Evolutionary conservation across 2,329 filamentous ascomycete genomes (phyloP), one percentile per base, ranked within the genome.

Genomic region (Apiospora rasikravindrae): DNA sequence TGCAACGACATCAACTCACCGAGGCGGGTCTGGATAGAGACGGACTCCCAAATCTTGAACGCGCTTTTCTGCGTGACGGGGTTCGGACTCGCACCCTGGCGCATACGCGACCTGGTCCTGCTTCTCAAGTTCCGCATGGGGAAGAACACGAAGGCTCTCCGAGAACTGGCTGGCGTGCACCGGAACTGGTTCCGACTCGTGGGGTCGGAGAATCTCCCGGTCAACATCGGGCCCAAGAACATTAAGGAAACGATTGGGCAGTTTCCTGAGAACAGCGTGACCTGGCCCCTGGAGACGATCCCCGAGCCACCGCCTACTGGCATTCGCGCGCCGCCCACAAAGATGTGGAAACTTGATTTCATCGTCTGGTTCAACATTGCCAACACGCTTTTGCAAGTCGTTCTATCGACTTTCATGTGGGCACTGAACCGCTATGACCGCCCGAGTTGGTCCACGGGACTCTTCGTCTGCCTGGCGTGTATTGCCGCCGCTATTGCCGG

Each of bases 1-100:
- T 96, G 93, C 83, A 87, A 93, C 78, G 86, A 93, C 75, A 91
- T 94, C 79, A 85, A 94, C 77, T 94, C 93, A 0, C 90, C 93
- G 1, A 51, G 72, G 37, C 70, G 72, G 57, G 26, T 74, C 73
- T 97, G 95, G 94, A 90, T 98, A 75, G 94, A 98, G 82, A 92
- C 90, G 77, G 93, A 95, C 80, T 93, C 92, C 1, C 94, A 97
- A 79, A 92, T 97, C 72, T 83, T 96, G 29, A 97, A 95, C 78
- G 92, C 88, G 0, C 88, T 97, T 0, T 97, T 97, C 86, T 96
- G 94, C 81, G 91, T 97, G 8, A 96, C 94, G 1, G 94, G 92
- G 0, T 96, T 97, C 75, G 94, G 94, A 0, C 86, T 96, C 16
- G 91, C 93, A 1, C 94, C 94, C 0, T 97, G 94, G 94, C 89